Conservation (phyloP, 1,139 yeast species). For the Zygotorulaspora mrakii region DNA sequence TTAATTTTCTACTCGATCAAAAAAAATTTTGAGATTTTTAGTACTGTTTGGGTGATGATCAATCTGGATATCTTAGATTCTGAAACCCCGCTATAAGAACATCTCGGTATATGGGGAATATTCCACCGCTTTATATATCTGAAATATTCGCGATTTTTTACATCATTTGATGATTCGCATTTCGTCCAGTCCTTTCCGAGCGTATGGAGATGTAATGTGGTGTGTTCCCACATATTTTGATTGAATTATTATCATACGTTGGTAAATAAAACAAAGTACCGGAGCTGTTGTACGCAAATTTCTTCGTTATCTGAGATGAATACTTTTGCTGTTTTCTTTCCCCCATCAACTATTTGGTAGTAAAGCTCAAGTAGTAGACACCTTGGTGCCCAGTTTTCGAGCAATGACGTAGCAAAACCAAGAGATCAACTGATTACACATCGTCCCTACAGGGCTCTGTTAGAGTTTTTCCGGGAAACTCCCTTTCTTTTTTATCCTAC, state of each 20-base stretch:
- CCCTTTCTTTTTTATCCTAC: not conserved
- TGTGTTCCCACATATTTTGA: no score
- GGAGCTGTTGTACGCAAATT: not conserved
- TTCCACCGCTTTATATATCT: not conserved
- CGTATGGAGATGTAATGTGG: slow-evolving; percentile 1
- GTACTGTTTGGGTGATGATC: no score
- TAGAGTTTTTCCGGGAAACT: slow-evolving; percentile 1
- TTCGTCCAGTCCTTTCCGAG: not conserved
- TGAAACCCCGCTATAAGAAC: not conserved
- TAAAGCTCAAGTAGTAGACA: no score
- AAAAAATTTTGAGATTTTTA: no score
- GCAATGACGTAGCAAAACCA: slow-evolving; percentile 1
- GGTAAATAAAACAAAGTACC: not conserved
- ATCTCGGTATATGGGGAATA: not conserved
- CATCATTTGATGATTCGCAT: not conserved
- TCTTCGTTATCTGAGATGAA: not conserved
- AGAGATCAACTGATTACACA: not conserved
- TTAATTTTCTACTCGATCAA: no score
- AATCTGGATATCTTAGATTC: no score
- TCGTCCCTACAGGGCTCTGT: not conserved
- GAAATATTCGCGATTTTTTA: not conserved
- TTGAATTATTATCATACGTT: no score
- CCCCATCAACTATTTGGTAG: no score
- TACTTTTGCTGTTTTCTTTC: not conserved
- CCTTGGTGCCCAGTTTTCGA: no score